phyloP scores from a whole-genome alignment of 768 basidiomycete species.

The Collybia nuda region DNA sequence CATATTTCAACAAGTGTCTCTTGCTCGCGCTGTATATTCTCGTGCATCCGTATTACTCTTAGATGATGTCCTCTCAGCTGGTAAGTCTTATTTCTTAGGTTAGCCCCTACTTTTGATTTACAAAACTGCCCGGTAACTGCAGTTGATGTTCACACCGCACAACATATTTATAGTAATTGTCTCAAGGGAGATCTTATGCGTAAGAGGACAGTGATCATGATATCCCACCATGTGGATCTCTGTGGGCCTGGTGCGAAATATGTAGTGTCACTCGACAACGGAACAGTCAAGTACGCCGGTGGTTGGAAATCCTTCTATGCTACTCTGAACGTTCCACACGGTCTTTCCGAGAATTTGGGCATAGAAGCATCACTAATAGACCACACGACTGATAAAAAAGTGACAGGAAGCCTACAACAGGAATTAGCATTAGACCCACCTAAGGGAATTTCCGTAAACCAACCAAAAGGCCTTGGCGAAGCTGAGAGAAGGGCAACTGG shows the following conservation, averaged over 20 bases:
- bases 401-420: constrained; percentile 1
- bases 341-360: constrained; percentile 37
- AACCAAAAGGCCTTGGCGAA: constrained; percentile 81
- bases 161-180: constrained; percentile 83
- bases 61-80: constrained; percentile 75
- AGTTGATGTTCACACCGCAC: constrained; percentile 93
- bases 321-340: constrained; percentile 63
- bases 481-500: constrained; percentile 81
- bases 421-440: constrained; percentile 31
- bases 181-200: constrained; percentile 80
- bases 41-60: constrained; percentile 79
- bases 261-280: constrained; percentile 82
- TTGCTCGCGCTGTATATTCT: constrained; percentile 89
- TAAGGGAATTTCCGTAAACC: constrained; percentile 30
- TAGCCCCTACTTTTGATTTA: background rate
- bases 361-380: constrained; percentile 39
- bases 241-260: constrained; percentile 79
- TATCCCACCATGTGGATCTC: constrained; percentile 93
- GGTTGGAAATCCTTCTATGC: constrained; percentile 58
- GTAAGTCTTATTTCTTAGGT: constrained; percentile 22
- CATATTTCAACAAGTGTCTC: constrained; percentile 44
- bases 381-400: constrained; percentile 25
- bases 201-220: constrained; percentile 84
- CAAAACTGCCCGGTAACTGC: constrained; percentile 6
- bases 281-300: constrained; percentile 74